These are phyloP conservation scores for Paramyrothecium sp. DNA, from an alignment of 2,329 filamentous ascomycete genomes.

Conservation along the genomic window DNA sequence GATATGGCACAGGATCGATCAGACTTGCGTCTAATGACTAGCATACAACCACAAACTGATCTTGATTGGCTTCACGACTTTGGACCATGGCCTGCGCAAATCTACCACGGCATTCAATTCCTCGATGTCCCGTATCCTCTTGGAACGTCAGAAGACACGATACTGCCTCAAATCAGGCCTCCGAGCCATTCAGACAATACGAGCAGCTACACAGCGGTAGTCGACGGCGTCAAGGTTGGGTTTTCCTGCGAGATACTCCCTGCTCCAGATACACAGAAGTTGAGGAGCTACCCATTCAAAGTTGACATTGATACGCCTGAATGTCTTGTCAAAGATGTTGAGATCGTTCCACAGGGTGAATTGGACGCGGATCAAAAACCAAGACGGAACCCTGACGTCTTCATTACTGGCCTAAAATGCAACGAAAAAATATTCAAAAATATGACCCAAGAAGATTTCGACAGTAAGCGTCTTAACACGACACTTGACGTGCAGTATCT, in stretches of 20 bases:
- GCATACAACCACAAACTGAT: background rate
- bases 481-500: conserved; percentile 10
- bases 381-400: no score
- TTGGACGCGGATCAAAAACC: no score
- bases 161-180: background rate
- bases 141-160: background rate
- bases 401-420: background rate
- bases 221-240: background rate
- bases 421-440: background rate
- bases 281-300: conserved; percentile 20
- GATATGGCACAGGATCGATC: background rate
- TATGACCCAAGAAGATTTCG: no score
- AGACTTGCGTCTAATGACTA: background rate
- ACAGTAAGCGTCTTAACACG: background rate
- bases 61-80: background rate
- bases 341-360: no score
- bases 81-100: background rate
- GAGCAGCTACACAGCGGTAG: background rate
- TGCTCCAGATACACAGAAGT: background rate
- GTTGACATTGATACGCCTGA: conserved; percentile 19
- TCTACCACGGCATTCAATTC: background rate
- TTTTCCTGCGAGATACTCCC: background rate
- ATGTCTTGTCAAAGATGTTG: conserved; percentile 4
- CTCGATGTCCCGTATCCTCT: background rate
- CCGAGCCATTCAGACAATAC: no score